Evolutionary conservation across 208 protist species (phyloP).

Genomic region (Jaenimonas drosophilae): DNA sequence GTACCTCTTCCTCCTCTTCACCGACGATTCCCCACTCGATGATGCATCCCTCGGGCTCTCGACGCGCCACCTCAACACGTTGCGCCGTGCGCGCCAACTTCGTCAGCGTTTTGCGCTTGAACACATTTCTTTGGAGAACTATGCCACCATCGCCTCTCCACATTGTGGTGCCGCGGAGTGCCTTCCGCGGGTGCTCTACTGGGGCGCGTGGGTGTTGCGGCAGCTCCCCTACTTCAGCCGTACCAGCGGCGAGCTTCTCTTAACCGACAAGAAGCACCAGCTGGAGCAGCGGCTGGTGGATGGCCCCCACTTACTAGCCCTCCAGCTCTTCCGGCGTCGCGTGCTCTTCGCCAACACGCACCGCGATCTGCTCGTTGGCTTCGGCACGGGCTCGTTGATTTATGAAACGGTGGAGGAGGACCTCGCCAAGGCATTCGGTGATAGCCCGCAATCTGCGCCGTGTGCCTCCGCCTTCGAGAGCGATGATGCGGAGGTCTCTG

Average conservation of each 20-base stretch:
- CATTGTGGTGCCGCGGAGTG: constrained; percentile 53
- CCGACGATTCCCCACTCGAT: no score
- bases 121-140: constrained; percentile 38
- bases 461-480: constrained; percentile 38
- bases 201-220: constrained; percentile 28
- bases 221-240: constrained; percentile 18
- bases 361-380: constrained; percentile 62
- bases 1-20: constrained; percentile 41
- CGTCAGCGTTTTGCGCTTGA: constrained; percentile 14
- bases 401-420: constrained; percentile 28
- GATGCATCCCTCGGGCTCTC: no score
- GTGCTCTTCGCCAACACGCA: constrained; percentile 63
- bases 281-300: constrained; percentile 33
- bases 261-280: constrained; percentile 21
- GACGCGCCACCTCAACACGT: no score
- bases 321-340: constrained; percentile 39
- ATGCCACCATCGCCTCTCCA: constrained; percentile 49
- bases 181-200: constrained; percentile 33
- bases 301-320: constrained; percentile 23
- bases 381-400: constrained; percentile 47
- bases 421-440: constrained; percentile 23
- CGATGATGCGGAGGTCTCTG: constrained; percentile 22
- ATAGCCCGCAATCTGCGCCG: constrained; percentile 3
- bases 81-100: no score
- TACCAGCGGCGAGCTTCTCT: constrained; percentile 40